Conservation (phyloP, 2,329 filamentous ascomycete genomes). For the Scortechinia acanthostroma region DNA sequence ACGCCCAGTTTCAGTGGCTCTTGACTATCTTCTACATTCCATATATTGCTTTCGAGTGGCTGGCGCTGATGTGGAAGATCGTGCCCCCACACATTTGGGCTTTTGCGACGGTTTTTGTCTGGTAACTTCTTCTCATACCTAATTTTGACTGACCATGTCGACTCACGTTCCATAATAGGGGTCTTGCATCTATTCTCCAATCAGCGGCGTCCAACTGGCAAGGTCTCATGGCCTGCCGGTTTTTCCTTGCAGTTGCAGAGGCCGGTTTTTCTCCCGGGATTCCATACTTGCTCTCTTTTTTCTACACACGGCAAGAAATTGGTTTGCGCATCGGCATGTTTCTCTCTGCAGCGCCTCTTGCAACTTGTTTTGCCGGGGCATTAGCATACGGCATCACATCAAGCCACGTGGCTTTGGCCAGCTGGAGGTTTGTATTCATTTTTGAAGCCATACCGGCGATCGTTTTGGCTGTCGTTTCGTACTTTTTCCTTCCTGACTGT, state of each 20-base stretch:
- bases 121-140: not conserved
- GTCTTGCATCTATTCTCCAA: not conserved
- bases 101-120: not conserved
- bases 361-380: constrained; percentile 64
- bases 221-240: not conserved
- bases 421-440: constrained; percentile 21
- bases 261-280: constrained; percentile 11
- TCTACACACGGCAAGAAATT: constrained; percentile 13
- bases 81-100: constrained; percentile 17
- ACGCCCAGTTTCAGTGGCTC: constrained; percentile 30
- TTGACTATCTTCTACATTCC: constrained; percentile 35
- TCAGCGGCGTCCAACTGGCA: not conserved
- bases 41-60: constrained; percentile 28
- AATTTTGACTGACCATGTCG: not conserved
- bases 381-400: constrained; percentile 60
- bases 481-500: constrained; percentile 13
- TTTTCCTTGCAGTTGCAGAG: not conserved
- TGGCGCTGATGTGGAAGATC: constrained; percentile 31
- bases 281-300: constrained; percentile 14
- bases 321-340: constrained; percentile 14
- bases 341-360: constrained; percentile 45
- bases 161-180: not conserved
- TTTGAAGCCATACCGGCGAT: constrained; percentile 24
- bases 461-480: constrained; percentile 17
- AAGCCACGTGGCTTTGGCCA: constrained; percentile 33